phyloP scores from a whole-genome alignment of 1,139 yeast genomes.

The Kodamaea arcana region DNA sequence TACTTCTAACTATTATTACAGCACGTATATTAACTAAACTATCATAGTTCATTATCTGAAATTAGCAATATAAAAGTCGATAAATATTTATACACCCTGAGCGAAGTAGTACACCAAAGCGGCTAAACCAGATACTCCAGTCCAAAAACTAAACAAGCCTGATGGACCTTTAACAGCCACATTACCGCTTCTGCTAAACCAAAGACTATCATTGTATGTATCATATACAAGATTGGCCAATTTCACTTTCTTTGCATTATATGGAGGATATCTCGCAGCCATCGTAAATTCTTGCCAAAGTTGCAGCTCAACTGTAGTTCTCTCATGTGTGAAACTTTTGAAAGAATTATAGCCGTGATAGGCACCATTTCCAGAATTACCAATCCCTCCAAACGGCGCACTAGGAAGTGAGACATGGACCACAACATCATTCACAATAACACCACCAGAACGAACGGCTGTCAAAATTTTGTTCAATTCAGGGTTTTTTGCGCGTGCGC shows the following conservation, averaged over 20 bases:
- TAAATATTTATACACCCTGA: conserved; percentile 5
- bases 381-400: conserved; percentile 92
- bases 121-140: conserved; percentile 29
- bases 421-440: conserved; percentile 66
- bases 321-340: conserved; percentile 69
- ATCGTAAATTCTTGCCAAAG: conserved; percentile 60
- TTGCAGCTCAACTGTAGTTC: conserved; percentile 68
- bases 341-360: conserved; percentile 80
- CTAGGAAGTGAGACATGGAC: conserved; percentile 67
- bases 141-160: conserved; percentile 30
- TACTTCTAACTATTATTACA: too few species aligned
- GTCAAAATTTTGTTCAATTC: conserved; percentile 52
- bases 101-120: conserved; percentile 22
- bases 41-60: too few species aligned
- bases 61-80: too few species aligned
- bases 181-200: conserved; percentile 37
- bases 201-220: conserved; percentile 25
- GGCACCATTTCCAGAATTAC: conserved; percentile 73
- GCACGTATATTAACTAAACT: too few species aligned
- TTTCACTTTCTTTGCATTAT: conserved; percentile 29
- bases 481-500: conserved; percentile 31
- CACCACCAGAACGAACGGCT: conserved; percentile 69
- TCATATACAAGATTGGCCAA: conserved; percentile 20
- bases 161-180: conserved; percentile 37
- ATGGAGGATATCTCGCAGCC: conserved; percentile 69